Conservation (phyloP, 2,329 filamentous ascomycete species). For the Colletotrichum theobromicola region DNA sequence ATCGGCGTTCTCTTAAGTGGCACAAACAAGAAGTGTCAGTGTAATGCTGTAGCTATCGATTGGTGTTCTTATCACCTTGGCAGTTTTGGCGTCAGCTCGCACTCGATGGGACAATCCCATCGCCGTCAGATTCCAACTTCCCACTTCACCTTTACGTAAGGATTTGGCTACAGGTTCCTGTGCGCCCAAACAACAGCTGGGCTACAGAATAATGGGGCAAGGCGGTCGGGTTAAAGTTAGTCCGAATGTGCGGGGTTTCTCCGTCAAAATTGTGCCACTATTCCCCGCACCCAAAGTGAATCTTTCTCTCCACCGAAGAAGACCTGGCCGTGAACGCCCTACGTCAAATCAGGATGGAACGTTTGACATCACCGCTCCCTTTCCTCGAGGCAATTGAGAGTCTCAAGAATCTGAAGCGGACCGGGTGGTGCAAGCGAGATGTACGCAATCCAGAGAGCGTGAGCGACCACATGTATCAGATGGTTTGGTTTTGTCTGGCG, state of each 20-base stretch:
- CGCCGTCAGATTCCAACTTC: too few species aligned
- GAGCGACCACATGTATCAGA: conserved; percentile 9
- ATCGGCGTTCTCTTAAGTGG: too few species aligned
- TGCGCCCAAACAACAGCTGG: too few species aligned
- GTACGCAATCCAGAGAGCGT: conserved; percentile 3
- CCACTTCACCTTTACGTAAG: too few species aligned
- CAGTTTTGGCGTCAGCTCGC: too few species aligned
- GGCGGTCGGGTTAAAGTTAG: background rate
- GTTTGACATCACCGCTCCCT: background rate
- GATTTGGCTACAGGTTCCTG: too few species aligned
- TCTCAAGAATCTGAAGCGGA: background rate
- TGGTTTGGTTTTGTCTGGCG: background rate
- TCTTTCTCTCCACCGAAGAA: background rate
- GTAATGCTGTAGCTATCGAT: too few species aligned
- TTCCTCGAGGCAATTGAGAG: background rate
- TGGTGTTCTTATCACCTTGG: too few species aligned
- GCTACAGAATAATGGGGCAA: background rate
- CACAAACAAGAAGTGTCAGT: too few species aligned
- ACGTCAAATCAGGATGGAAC: background rate
- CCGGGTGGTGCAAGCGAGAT: background rate
- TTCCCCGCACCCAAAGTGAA: background rate
- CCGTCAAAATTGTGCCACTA: background rate
- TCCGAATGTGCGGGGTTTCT: background rate
- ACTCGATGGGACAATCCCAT: too few species aligned
- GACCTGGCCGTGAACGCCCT: background rate